Evolutionary conservation across 441 rosid species (phyloP), one percentile per base, ranked within the genome.

Genomic region (Isatis lusitanica): DNA sequence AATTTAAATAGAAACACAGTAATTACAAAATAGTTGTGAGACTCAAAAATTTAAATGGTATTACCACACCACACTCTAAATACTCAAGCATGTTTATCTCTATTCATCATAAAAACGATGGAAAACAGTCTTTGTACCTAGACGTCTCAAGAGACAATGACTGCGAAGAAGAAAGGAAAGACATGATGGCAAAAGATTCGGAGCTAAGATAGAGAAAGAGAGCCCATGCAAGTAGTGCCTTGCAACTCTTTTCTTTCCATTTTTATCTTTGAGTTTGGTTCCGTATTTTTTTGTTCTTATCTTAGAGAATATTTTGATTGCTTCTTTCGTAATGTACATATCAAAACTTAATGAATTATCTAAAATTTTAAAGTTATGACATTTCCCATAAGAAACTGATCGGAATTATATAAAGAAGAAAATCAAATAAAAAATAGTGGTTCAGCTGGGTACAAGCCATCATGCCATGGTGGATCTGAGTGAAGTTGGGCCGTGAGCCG

Each of bases 401-500:
- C 24, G 26, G 26, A 48, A 48, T n/a, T 9, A 1, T 26, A 7
- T 12, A 11, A 12, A 26, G 0, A 11, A 52, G 0, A 26, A 26
- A 4, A 28, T 3, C 4, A 28, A 21, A 21, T 21, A 74, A 52
- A 52, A 68, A 61, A 52, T 68, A 58, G 26, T 24, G 74, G 74
- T 75, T 16, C 79, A 62, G 2, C 63, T 26, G 59, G 30, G 74
- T 21, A 68, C 78, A 26, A 61, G 36, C 58, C 70, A 68, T 16
- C 64, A 44, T 24, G 59, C 44, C 78, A 68, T 35, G 35, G 26
- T 43, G 51, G 17, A 61, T 7, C 65, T 9, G 74, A 43, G 59
- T 5, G 44, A 58, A 70, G 36, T 18, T 28, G 67, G 50, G 58
- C 80, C 12, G 77, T 77, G 1, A 43, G 59, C 80, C 73, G 57